Evolutionary conservation across 2,329 filamentous ascomycete species (phyloP), one percentile per base, ranked within the genome.

Genomic region (Paecilomyces sp.): DNA sequence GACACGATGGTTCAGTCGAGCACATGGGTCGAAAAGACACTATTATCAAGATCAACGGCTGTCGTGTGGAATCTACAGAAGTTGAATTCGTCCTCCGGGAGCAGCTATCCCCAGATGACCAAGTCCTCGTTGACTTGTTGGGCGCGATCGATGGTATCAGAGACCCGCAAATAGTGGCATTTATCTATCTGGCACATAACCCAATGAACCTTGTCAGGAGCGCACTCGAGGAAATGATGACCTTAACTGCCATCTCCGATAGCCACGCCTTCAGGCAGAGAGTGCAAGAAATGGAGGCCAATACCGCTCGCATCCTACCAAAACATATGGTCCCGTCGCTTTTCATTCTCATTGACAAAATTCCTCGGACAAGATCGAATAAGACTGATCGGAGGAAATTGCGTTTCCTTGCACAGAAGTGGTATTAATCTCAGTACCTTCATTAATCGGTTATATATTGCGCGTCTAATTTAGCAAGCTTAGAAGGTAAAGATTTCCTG

Each of bases 11-110:
- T 3, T 63, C 63, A 1, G 59, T 70, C 18, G 66, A 70, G 55
- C 60, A 67, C 9, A 63, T 70, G 51, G 68, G 68, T 8, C 67
- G 68, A 3, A 70, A 69, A 28, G 68, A 70, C 47, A 65, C 66
- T 0, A 60, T 69, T 54, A 56, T 70, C 6, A 70, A 70, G 24
- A 60, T 70, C 0, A 61, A 68, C 28, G 68, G 68, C 0, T 61
- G 58, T 0, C 62, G 68, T 1, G 61, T 70, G 6, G 66, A 70
- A 34, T 59, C 64, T 0, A 58, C 54, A 1, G 65, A 70, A 31
- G 67, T 70, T 3, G 68, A 70, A 52, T 63, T 64, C 41, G 55
- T 66, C 0, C 55, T 65, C 1, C 60, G 65, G 1, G 58, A 53
- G 1, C 58, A 57, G 2, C 33, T 68, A 0, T 57, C 60, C 0